Evolutionary conservation across 2,329 filamentous ascomycete genomes (phyloP).

Genomic region (Phialophora macrospora): DNA sequence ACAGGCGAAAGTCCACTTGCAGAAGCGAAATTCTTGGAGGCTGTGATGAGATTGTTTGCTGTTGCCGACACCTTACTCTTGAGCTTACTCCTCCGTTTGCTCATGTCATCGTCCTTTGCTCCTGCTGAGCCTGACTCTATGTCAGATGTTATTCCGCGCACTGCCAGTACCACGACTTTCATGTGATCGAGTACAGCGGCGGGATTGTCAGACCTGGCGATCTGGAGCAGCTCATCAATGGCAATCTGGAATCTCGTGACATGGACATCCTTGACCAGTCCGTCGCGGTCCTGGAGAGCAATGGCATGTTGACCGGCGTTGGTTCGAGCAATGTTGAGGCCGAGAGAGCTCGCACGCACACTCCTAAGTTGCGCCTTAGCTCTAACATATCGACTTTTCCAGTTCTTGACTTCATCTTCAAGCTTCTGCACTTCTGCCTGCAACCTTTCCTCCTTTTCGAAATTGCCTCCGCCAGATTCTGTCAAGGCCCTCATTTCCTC

Average conservation of each 20-base stretch:
- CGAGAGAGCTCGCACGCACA: constrained; percentile 79
- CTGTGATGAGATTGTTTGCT: constrained; percentile 93
- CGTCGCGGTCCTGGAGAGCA: constrained; percentile 72
- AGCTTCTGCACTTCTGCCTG: constrained; percentile 75
- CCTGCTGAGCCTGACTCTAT: constrained; percentile 65
- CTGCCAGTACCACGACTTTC: constrained; percentile 81
- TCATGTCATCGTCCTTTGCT: constrained; percentile 58
- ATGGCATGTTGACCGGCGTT: constrained; percentile 60
- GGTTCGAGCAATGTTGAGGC: constrained; percentile 59
- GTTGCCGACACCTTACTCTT: constrained; percentile 86
- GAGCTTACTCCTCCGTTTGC: constrained; percentile 69
- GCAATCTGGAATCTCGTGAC: constrained; percentile 94
- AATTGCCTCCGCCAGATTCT: constrained; percentile 74
- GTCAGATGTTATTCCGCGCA: constrained; percentile 83
- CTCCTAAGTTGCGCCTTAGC: constrained; percentile 85
- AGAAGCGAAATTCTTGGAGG: constrained; percentile 85
- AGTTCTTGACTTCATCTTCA: constrained; percentile 82
- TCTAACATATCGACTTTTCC: constrained; percentile 87
- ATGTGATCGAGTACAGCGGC: constrained; percentile 80
- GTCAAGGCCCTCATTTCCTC: constrained; percentile 88
- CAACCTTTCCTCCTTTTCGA: constrained; percentile 81
- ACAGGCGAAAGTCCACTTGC: constrained; percentile 86
- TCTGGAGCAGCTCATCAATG: constrained; percentile 85
- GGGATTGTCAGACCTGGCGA: constrained; percentile 74
- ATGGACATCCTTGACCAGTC: constrained; percentile 86